These are phyloP conservation scores for Geotrichum macrosporum DNA, from an alignment of 1,139 yeast species.

Conservation along the genomic window DNA sequence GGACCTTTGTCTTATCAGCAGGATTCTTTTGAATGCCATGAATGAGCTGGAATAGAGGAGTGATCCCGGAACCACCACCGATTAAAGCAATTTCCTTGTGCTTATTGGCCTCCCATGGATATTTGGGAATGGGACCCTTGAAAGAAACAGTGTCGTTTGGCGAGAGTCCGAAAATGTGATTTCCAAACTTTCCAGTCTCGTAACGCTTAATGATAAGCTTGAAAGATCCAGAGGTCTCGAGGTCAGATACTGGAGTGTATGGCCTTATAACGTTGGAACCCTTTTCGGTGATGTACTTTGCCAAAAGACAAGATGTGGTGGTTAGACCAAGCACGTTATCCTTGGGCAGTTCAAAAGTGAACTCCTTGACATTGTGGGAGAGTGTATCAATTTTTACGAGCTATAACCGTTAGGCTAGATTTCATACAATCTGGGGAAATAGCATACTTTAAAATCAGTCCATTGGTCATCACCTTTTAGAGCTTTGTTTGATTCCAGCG, in stretches of 20 bases:
- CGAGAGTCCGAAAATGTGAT: conserved; percentile 66
- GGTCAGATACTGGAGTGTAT: conserved; percentile 84
- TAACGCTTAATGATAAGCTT: conserved; percentile 82
- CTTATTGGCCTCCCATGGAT: conserved; percentile 87
- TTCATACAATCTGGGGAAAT: background rate
- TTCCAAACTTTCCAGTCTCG: conserved; percentile 77
- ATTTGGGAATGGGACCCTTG: conserved; percentile 92
- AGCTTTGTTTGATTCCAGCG: conserved; percentile 13
- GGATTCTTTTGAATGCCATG: conserved; percentile 52
- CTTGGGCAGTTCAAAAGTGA: conserved; percentile 67
- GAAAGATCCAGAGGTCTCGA: conserved; percentile 64
- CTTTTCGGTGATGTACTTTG: conserved; percentile 71
- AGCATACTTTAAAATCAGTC: conserved; percentile 16
- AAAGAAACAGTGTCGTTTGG: conserved; percentile 78
- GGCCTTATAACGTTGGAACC: conserved; percentile 93
- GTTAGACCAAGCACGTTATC: conserved; percentile 74
- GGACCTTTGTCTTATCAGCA: conserved; percentile 77
- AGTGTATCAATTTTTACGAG: conserved; percentile 53
- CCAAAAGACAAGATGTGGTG: conserved; percentile 73
- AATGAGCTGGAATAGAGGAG: conserved; percentile 86
- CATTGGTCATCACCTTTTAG: conserved; percentile 19
- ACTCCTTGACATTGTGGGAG: conserved; percentile 51
- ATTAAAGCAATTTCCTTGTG: conserved; percentile 74
- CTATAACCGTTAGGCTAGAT: conserved; percentile 30
- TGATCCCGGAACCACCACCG: conserved; percentile 97